Conservation (phyloP, 768 basidiomycete genomes). For the Cyclocybe cylindracea region DNA sequence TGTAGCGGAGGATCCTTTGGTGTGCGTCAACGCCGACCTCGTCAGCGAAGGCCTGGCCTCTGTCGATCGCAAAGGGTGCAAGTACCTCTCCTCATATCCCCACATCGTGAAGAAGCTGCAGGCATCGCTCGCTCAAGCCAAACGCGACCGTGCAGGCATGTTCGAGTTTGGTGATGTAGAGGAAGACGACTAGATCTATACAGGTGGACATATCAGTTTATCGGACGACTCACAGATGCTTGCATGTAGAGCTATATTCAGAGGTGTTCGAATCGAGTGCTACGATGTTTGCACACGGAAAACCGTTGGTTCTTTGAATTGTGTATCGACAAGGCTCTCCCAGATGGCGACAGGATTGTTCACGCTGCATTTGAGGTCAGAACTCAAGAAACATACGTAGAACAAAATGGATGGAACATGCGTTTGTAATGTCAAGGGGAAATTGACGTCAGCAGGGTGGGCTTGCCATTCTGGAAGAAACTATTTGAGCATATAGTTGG, state of each 20-base stretch:
- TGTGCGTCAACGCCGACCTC: constrained; percentile 88
- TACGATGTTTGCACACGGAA: constrained; percentile 8
- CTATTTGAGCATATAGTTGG: not conserved
- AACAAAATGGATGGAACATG: constrained; percentile 29
- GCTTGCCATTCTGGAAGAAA: constrained; percentile 54
- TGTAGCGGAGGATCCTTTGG: constrained; percentile 64
- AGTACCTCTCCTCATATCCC: constrained; percentile 71
- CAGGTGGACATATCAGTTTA: not conserved
- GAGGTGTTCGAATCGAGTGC: not conserved
- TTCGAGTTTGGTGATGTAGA: constrained; percentile 93
- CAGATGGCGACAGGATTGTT: constrained; percentile 60
- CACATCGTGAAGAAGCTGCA: constrained; percentile 66
- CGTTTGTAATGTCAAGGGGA: constrained; percentile 51
- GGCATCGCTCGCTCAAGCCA: constrained; percentile 61
- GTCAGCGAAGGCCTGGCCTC: constrained; percentile 85
- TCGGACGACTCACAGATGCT: not conserved
- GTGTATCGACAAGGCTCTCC: constrained; percentile 39
- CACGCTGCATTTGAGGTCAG: constrained; percentile 38
- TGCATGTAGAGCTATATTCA: not conserved
- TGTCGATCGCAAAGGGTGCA: constrained; percentile 77
- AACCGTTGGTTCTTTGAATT: constrained; percentile 3
- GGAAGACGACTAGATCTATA: constrained; percentile 61
- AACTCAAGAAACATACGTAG: not conserved
- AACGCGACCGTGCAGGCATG: constrained; percentile 76
- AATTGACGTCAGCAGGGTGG: constrained; percentile 52